Base-by-base conservation (phyloP, 23 red algal genomes). In the Gracilaria gracilis region DNA sequence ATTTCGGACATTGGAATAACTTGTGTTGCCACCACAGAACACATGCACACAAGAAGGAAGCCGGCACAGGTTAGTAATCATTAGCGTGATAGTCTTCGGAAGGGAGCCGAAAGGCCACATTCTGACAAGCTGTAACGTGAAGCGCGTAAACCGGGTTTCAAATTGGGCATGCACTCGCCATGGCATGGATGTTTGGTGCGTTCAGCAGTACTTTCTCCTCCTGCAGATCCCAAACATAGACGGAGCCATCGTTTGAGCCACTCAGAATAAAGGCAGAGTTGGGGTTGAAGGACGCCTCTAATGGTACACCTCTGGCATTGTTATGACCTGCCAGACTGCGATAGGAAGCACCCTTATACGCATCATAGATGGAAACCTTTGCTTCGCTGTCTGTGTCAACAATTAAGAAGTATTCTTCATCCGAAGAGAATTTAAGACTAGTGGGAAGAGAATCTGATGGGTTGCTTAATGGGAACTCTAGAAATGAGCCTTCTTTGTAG, bases 71-170 rank as follows among this genome's bases (percentile, higher is more conserved):
- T 36, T 69, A 69, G 72, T 51, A 77, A 29, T 46, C 38, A 28
- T 77, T 77, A 28, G 38, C 15, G 23, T 77, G 23, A 50, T 75
- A 55, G 57, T 88, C 69, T 31, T 75, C 39, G 4, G 71, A 70
- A 24, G 93, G 89, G 27, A 92, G 82, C 97, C 97, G 96, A 87
- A 98, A 95, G 25, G 84, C 79, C 21, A 98, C 93, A 54, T 98
- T 98, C 80, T 98, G 97, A 66, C 97, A 98, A 28, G 97, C 93
- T 38, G 91, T 92, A 24, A 86, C 90, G 57, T 96, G 66, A 78
- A 96, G 84, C 20, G 82, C 81, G 88, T 98, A 98, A 49, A 92
- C 67, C 16, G 97, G 97, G 80, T 98, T 98, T 77, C 89, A 98
- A 49, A 69, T 39, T 61, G 37, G 55, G 51, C 80, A 88, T 21